phyloP scores from a whole-genome alignment of 2,329 filamentous ascomycete genomes.

The Cordyceps pruinosa region DNA sequence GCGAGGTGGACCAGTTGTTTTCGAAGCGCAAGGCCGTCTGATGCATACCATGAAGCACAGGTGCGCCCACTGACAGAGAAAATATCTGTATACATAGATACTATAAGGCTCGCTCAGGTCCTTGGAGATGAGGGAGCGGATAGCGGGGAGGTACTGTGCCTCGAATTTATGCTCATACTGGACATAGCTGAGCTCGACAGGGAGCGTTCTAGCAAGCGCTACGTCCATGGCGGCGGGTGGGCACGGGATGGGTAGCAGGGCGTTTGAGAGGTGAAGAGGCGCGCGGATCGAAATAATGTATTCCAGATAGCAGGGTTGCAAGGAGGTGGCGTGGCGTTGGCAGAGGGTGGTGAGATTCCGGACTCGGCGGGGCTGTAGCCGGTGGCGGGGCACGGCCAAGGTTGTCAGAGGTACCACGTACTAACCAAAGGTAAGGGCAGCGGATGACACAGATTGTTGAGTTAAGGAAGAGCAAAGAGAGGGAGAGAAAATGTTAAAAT shows the following conservation, averaged over 20 bases:
- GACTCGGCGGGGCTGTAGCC: background rate
- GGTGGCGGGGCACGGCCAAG: conserved; percentile 7
- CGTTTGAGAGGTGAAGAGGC: background rate
- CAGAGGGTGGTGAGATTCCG: conserved; percentile 3
- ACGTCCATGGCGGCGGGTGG: conserved; percentile 23
- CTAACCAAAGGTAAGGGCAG: no score
- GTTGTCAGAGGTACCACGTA: background rate
- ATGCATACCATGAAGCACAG: conserved; percentile 81
- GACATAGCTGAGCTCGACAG: conserved; percentile 48
- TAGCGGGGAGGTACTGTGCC: conserved; percentile 67
- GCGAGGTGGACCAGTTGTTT: conserved; percentile 3
- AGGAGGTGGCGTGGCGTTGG: conserved; percentile 2
- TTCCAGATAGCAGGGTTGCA: background rate
- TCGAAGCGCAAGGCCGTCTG: background rate
- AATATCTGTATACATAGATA: conserved; percentile 98
- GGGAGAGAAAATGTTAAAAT: no score
- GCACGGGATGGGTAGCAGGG: background rate
- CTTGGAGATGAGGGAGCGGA: conserved; percentile 87
- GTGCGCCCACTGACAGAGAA: conserved; percentile 94
- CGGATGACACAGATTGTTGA: background rate
- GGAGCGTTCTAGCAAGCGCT: conserved; percentile 28
- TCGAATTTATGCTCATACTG: conserved; percentile 58
- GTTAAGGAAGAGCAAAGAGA: background rate
- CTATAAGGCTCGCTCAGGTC: conserved; percentile 97
- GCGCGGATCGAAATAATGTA: background rate